Base-by-base conservation (phyloP, 768 basidiomycete genomes). In the Lactifluus subvellereus region DNA sequence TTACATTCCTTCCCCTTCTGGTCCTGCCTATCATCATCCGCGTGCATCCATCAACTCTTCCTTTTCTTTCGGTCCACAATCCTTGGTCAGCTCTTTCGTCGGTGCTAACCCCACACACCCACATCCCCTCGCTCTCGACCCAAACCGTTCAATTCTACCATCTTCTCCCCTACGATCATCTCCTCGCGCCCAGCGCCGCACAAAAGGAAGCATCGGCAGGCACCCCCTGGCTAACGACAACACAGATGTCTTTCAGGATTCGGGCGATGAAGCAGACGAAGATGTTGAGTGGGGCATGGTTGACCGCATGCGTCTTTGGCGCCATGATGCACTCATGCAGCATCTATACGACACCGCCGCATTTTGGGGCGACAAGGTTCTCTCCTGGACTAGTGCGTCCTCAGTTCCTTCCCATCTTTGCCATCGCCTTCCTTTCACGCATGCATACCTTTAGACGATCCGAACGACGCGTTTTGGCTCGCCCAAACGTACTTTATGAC, bases 401-500 rank as follows among this genome's bases (percentile, higher is more conserved):
- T 61, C 43, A 9, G 64, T 60, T 56, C 62, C 16, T 42, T 8
- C 27, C 58, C 42, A 45, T 22, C 22, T 22, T 20, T 30, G 5
- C 27, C 18, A 11, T 18, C 14, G 14, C 51, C 20, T 64, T 13
- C 51, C 11, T 37, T 54, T 45, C 57, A 62, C 30, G 16, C 43
- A 40, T 52, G 6, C 20, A 22, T 69, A 27, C 27, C 27, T 27
- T 27, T 27, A 96, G 96, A 87, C 66, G 93, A 98, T 70, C 88
- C 94, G 35, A 97, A 98, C 72, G 97, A 99, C 74, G 97, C 94
- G 13, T 98, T 99, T 75, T 99, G 97, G 97, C 84, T 99, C 22
- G 95, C 97, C 3, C 97, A 99, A 73, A 93, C 91, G 0, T 94
- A 94, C 74, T 99, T 98, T 73, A 89, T 95, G 79, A 94, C 89